Base-by-base conservation (phyloP, 495 filamentous ascomycete genomes). In the Tuber melanosporum region DNA sequence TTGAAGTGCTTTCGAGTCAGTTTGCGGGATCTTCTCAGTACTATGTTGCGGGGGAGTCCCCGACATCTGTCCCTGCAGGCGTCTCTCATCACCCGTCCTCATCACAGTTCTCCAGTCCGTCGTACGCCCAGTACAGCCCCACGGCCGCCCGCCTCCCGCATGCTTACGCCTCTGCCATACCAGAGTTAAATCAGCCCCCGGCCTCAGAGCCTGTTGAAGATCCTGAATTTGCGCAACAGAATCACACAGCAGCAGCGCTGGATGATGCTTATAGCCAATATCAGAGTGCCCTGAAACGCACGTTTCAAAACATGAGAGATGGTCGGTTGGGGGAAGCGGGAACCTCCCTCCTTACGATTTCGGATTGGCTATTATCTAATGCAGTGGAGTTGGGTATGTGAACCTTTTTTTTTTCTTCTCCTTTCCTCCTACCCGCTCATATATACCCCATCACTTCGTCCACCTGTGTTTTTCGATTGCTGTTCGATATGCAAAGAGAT, bases 301-400 rank as follows among this genome's bases (percentile, higher is more conserved):
- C 92, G 32, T 95, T 96, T 81, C 90, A 92, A 79, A 88, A 92
- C 77, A 91, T 91, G 73, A 90, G 89, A 74, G 89, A 89, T 77
- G 92, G 93, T n/a, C 85, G 88, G 76, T 87, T 99, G 81, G 87
- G 88, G 52, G 88, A 93, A 74, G 93, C 94, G 46, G 91, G 91
- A 78, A 86, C 87, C 77, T 91, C 90, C 22, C 86, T 99, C 43
- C 84, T 96, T 71, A 87, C 90, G 75, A 89, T 97, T 79, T 96
- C 94, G 39, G 89, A 92, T 75, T 98, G 94, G 92, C 86, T 99
- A 70, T 85, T 97, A 77, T 88, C 90, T 69, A 91, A 94, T 85
- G 93, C 92, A 49, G 90, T 90, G 80, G 90, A 92, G 76, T 86
- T 99, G 82, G 94, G 95, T 98, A 90, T 85, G 92, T 85, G 76